These are phyloP conservation scores for Pelargonium fulgidum DNA, from an alignment of 441 rosid species.

Conservation along the genomic window DNA sequence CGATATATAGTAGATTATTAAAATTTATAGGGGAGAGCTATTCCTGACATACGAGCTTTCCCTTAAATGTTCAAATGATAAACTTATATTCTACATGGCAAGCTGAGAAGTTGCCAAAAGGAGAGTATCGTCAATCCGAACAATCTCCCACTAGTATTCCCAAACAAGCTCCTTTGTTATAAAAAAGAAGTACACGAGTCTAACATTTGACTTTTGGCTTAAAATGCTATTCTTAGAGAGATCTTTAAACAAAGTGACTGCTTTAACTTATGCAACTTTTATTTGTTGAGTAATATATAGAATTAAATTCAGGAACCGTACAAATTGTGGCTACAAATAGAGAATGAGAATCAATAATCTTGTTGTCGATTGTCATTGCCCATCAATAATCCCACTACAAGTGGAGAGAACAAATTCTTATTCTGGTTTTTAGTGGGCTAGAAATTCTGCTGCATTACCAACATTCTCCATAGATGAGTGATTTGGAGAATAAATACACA, in stretches of 20 bases:
- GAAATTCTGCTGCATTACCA: not conserved
- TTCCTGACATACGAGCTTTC: too few relatives aligned
- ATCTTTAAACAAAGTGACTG: not conserved
- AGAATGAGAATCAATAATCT: not conserved
- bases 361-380: not conserved
- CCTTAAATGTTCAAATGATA: too few relatives aligned
- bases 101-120: too few relatives aligned
- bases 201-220: not conserved
- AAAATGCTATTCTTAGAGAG: not conserved
- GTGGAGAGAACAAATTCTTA: not conserved
- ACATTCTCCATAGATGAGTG: not conserved
- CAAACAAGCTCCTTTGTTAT: too few relatives aligned
- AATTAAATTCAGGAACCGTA: not conserved
- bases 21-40: too few relatives aligned
- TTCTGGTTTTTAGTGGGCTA: conserved; percentile 1
- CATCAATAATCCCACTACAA: not conserved
- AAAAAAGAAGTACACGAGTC: not conserved
- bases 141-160: too few relatives aligned
- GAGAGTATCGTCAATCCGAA: too few relatives aligned
- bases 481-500: not conserved
- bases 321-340: not conserved
- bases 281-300: not conserved
- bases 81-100: too few relatives aligned
- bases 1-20: too few relatives aligned
- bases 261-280: not conserved